A percentile compares a stretch with the other conserved stretches of the same genome.
phyloP scores from a whole-genome alignment of 306 rosid genomes.

The Casuarina equisetifolia region DNA sequence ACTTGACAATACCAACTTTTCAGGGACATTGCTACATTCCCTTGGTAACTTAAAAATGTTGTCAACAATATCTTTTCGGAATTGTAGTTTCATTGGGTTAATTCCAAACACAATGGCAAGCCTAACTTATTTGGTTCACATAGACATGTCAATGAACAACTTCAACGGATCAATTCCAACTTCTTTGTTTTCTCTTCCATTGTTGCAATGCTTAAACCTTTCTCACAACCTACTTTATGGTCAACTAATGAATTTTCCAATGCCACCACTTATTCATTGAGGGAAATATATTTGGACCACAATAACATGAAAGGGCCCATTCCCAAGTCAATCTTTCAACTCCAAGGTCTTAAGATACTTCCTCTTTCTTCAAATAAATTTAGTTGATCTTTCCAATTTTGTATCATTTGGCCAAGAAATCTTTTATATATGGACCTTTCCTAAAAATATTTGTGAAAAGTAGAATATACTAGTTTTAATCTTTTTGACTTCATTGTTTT shows the following conservation, averaged over 20 bases:
- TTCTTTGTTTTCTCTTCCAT: slow-evolving; percentile 24
- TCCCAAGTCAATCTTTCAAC: slow-evolving; percentile 9
- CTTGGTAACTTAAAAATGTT: slow-evolving; percentile 25
- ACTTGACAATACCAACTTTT: slow-evolving; percentile 24
- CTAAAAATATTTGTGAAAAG: no score
- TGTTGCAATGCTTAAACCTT: slow-evolving; percentile 14
- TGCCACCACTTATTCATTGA: not conserved
- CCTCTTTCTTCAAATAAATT: slow-evolving; percentile 14
- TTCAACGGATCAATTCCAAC: slow-evolving; percentile 39
- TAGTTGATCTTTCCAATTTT: not conserved
- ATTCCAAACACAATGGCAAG: slow-evolving; percentile 31
- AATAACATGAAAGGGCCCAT: slow-evolving; percentile 20
- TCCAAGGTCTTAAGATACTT: slow-evolving; percentile 6
- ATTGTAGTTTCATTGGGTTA: slow-evolving; percentile 32
- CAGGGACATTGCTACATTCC: slow-evolving; percentile 25
- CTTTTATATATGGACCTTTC: no score
- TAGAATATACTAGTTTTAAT: no score
- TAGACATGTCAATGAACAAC: slow-evolving; percentile 37
- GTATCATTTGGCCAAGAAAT: not conserved
- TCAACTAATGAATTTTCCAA: not conserved
- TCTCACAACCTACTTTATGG: slow-evolving; percentile 30
- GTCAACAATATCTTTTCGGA: slow-evolving; percentile 24
- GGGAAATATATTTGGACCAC: not conserved
- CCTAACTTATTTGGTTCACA: slow-evolving; percentile 26
- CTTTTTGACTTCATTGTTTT: no score